A percentile compares a stretch with the other conserved stretches of the same genome.
Conservation (phyloP, 2,329 filamentous ascomycete species). For the Fusarium dlaminii region DNA sequence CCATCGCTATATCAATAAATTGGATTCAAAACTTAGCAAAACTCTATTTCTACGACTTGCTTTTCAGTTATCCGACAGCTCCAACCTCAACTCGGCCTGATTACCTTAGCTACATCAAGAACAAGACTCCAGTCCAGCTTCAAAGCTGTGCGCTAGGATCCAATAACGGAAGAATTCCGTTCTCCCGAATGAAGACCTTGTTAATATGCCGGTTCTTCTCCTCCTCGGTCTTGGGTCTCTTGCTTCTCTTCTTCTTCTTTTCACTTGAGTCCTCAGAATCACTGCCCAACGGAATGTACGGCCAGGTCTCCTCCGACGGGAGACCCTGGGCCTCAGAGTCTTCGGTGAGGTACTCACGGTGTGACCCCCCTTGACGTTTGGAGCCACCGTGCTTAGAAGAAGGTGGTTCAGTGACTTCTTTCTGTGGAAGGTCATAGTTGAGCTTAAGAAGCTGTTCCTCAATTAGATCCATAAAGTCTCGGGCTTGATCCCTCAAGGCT, state of each 20-base stretch:
- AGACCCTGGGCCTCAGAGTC: background rate
- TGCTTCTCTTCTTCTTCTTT: background rate
- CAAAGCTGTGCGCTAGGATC: background rate
- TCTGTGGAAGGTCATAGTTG: background rate
- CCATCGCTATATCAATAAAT: fast-evolving
- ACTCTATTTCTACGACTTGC: background rate
- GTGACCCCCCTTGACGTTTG: background rate
- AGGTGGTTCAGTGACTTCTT: fast-evolving
- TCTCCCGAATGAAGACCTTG: background rate
- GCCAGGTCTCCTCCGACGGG: background rate
- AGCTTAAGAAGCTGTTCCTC: background rate
- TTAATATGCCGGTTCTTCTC: slow-evolving; percentile 13
- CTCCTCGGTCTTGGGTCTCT: background rate
- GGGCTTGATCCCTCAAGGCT: too few relatives aligned
- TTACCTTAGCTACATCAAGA: background rate
- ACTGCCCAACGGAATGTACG: background rate
- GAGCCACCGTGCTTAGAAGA: background rate
- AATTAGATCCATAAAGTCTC: background rate
- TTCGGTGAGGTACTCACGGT: too few relatives aligned
- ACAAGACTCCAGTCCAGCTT: background rate
- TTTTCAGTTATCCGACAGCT: too few relatives aligned
- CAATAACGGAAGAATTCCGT: background rate
- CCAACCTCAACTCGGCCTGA: background rate
- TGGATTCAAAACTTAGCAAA: background rate
- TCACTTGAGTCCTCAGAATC: background rate